Conservation (phyloP, 2,329 filamentous ascomycete species). For the Dichotomopilus funicola region DNA sequence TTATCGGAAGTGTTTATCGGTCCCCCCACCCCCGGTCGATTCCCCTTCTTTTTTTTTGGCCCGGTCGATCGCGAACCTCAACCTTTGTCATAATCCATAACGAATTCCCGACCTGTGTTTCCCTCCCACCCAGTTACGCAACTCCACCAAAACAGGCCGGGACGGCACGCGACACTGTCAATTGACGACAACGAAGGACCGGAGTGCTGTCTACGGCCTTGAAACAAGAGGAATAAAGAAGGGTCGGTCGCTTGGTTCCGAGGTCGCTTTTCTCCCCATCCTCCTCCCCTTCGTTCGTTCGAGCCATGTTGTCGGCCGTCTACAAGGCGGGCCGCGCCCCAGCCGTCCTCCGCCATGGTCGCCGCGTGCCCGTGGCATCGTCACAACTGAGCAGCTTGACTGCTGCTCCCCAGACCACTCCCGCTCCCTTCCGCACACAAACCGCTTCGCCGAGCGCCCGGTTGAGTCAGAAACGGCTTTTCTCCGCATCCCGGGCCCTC, state of each 20-base stretch:
- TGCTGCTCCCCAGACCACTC: conserved; percentile 26
- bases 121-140: background rate
- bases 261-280: background rate
- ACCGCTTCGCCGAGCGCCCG: conserved; percentile 27
- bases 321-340: conserved; percentile 50
- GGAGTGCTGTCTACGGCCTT: conserved; percentile 13
- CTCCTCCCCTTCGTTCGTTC: background rate
- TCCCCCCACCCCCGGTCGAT: conserved; percentile 15
- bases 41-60: conserved; percentile 18
- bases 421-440: conserved; percentile 30
- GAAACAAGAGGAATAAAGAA: background rate
- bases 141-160: conserved; percentile 6
- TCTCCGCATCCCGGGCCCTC: conserved; percentile 39
- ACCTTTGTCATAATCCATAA: conserved; percentile 15
- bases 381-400: conserved; percentile 39
- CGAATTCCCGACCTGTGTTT: conserved; percentile 2
- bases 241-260: conserved; percentile 4
- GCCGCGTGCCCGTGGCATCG: conserved; percentile 43
- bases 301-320: conserved; percentile 30
- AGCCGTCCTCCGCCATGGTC: conserved; percentile 50
- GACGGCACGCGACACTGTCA: conserved; percentile 16
- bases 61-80: conserved; percentile 10
- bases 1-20: conserved; percentile 19
- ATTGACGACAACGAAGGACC: conserved; percentile 20
- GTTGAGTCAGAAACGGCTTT: conserved; percentile 40